Evolutionary conservation across 1,284 basidiomycete species (phyloP), one percentile per base, ranked within the genome.

Genomic region (Athelia psychrophila): DNA sequence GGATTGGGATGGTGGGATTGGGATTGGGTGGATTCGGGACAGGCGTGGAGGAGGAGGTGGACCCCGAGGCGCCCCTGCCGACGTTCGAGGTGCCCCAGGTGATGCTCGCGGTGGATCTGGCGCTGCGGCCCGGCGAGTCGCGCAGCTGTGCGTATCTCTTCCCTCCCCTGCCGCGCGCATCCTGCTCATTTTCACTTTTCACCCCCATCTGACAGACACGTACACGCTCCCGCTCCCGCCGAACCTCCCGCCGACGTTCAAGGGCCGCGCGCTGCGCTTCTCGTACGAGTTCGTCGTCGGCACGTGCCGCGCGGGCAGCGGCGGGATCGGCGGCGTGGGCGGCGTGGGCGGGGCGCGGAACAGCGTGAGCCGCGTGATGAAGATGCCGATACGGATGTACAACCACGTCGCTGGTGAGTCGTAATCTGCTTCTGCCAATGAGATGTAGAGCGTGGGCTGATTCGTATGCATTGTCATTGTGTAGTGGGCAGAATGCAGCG

Each of bases 261-360:
- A 83, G 38, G 96, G 96, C 2, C 86, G 88, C 48, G 78, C 86
- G 1, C 77, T 98, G 56, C 80, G 79, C 59, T 95, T 99, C 67
- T 86, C 87, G 9, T 99, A 98, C 65, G 87, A 93, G 58, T 80
- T 99, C 12, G 77, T 91, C 10, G 78, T 98, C 1, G 94, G 95
- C 1, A 88, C 89, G 0, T 95, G 91, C 69, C 81, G 93, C 3
- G 79, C 84, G 6, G 71, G 74, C 56, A 71, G 18, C 55, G 61
- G 48, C 61, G 51, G 54, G 53, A 25, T 50, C 55, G n/a, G 65
- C 10, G 10, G 12, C 10, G 33, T 35, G 12, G n/a, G n/a, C 10
- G 33, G 33, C n/a, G n/a, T 35, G 33, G 33, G 69, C 2, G 74
- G 75, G 22, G 67, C 74, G 12, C 27, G 27, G 27, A 76, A 73